Base-by-base conservation (phyloP, 2,329 filamentous ascomycete species). In the Phialophora chinensis region DNA sequence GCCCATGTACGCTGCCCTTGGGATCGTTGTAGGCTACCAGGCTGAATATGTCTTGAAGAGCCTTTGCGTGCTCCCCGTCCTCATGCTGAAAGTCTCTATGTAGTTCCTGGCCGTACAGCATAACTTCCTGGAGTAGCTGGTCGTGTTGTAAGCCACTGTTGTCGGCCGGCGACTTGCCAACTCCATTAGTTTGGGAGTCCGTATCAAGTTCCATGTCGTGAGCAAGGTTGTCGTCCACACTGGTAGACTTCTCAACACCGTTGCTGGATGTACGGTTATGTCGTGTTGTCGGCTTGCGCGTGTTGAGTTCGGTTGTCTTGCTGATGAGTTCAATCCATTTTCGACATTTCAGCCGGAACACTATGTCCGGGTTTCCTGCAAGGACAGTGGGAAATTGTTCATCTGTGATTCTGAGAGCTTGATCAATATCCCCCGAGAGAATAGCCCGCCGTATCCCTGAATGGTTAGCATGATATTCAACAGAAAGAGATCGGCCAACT, bases 281-380 rank as follows among this genome's bases (percentile, higher is more conserved):
- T 33, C 77, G 69, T 72, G 78, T 72, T 4, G 76, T 72, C 8
- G 83, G 81, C 42, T 80, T 78, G 7, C 79, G 78, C 42, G 83
- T 80, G 73, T 84, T 84, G 20, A 90, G 78, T 72, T 93, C 90
- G 2, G 89, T 88, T 42, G 88, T 89, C 65, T 85, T 86, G 49
- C 91, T 87, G 73, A 96, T 92, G 90, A 99, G 94, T 78, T 99
- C 95, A 67, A 98, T 90, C 77, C 98, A 97, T 76, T 95, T 96
- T 67, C 93, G 88, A 75, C 93, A 97, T 71, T 90, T 88, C 57
- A 99, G 82, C 65, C 89, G 90, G 79, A 99, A 98, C 75, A 93
- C 89, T 17, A 97, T 92, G 62, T 92, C 88, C 62, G 91, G 88
- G 74, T 97, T 92, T 25, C 91, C 86, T 55, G 87, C 84, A 20